A percentile compares a stretch with the other conserved stretches of the same genome.
Evolutionary conservation across 2,329 filamentous ascomycete genomes (phyloP).

Genomic region (Elsinoe fawcettii): DNA sequence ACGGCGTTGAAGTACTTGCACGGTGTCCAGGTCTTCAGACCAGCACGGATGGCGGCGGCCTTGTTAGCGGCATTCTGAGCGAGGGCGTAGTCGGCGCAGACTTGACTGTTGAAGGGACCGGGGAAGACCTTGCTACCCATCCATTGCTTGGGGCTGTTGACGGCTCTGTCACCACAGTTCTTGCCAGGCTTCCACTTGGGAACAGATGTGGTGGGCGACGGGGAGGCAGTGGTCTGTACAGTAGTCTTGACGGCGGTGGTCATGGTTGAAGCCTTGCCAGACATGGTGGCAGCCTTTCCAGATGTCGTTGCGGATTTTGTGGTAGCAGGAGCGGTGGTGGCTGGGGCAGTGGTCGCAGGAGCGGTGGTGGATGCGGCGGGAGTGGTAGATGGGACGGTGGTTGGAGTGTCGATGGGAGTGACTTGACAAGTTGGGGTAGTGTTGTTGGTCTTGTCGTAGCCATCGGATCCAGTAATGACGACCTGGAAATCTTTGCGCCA

Average conservation of each 20-base stretch:
- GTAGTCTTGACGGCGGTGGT: constrained; percentile 20
- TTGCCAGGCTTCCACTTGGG: constrained; percentile 24
- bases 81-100: constrained; percentile 24
- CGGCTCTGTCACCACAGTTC: constrained; percentile 20
- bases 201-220: constrained; percentile 27
- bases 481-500: constrained; percentile 25
- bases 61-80: constrained; percentile 22
- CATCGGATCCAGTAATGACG: constrained; percentile 25
- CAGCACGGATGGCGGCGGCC: constrained; percentile 19
- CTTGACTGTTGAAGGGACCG: constrained; percentile 26
- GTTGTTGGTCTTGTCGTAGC: constrained; percentile 25
- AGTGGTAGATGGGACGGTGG: background rate
- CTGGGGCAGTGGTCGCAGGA: background rate
- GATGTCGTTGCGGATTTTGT: background rate
- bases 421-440: constrained; percentile 15
- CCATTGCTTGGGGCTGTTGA: constrained; percentile 18
- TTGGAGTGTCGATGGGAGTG: constrained; percentile 1
- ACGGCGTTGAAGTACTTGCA: constrained; percentile 29
- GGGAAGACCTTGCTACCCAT: constrained; percentile 28
- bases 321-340: background rate
- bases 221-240: constrained; percentile 21
- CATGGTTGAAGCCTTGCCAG: constrained; percentile 18
- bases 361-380: background rate
- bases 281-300: constrained; percentile 15
- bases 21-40: constrained; percentile 20